phyloP scores from a whole-genome alignment of 495 filamentous ascomycete genomes.

The Penicillium herquei region DNA sequence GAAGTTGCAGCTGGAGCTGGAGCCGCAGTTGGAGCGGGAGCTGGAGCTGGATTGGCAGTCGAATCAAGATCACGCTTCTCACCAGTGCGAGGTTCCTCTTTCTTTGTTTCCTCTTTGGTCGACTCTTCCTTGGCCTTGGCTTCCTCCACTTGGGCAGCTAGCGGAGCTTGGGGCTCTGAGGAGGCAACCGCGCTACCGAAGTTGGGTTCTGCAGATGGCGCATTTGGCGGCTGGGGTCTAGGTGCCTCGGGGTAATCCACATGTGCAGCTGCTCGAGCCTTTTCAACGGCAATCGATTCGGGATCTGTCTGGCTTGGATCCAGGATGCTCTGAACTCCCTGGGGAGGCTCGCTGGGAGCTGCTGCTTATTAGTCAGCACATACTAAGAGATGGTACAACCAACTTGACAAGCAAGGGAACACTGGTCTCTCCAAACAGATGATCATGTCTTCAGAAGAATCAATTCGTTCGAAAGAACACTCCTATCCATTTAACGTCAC shows the following conservation, averaged over 20 bases:
- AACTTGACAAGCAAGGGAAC: neutral
- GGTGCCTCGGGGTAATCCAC: conserved; percentile 10
- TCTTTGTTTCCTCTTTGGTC: conserved; percentile 3
- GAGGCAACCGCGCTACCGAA: conserved; percentile 9
- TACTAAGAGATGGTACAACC: neutral
- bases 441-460: neutral
- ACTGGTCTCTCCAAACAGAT: neutral
- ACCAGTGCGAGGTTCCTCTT: conserved; percentile 21
- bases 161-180: conserved; percentile 9
- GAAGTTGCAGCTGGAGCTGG: neutral
- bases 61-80: conserved; percentile 35
- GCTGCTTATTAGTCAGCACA: conserved; percentile 19
- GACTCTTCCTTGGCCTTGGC: neutral
- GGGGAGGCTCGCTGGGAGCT: conserved; percentile 10
- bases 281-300: conserved; percentile 9
- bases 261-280: conserved; percentile 4
- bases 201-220: conserved; percentile 3
- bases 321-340: conserved; percentile 16
- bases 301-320: conserved; percentile 20
- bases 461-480: neutral
- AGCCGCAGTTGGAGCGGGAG: neutral
- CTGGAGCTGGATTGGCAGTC: conserved; percentile 3
- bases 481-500: neutral
- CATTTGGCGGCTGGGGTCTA: conserved; percentile 2
- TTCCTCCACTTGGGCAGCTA: neutral